These are phyloP conservation scores for Tremellales sp. DNA, from an alignment of 1,284 basidiomycete genomes.

Conservation along the genomic window DNA sequence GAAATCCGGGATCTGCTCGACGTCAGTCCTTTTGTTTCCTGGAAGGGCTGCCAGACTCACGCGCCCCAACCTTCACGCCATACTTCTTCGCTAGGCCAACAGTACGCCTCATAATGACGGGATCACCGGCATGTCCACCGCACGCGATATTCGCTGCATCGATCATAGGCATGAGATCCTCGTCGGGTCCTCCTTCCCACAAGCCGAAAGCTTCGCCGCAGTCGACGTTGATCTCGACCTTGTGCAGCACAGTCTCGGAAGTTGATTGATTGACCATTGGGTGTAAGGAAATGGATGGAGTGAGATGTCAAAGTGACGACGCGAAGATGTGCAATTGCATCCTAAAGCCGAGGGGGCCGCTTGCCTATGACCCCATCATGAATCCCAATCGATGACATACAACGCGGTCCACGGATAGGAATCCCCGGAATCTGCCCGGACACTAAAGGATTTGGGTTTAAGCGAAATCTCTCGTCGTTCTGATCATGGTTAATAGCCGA, in stretches of 20 bases:
- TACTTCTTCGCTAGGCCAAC: slow-evolving; percentile 35
- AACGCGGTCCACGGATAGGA: too few relatives aligned
- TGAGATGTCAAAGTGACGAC: too few relatives aligned
- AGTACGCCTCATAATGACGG: slow-evolving; percentile 41
- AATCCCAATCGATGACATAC: too few relatives aligned
- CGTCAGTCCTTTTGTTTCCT: too few relatives aligned
- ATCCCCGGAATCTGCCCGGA: slow-evolving; percentile 10
- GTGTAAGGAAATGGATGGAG: too few relatives aligned
- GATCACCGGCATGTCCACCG: slow-evolving; percentile 43
- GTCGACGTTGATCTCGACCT: slow-evolving; percentile 38
- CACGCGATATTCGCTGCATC: slow-evolving; percentile 42
- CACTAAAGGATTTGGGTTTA: too few relatives aligned
- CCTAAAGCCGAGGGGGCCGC: too few relatives aligned
- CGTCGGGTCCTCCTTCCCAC: slow-evolving; percentile 42
- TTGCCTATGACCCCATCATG: too few relatives aligned
- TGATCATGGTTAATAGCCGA: neutral
- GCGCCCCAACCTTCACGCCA: slow-evolving; percentile 41
- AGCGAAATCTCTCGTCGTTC: too few relatives aligned
- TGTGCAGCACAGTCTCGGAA: slow-evolving; percentile 3
- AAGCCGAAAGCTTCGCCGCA: slow-evolving; percentile 39
- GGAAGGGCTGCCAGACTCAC: too few relatives aligned
- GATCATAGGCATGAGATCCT: slow-evolving; percentile 35
- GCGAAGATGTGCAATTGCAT: too few relatives aligned
- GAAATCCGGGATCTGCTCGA: slow-evolving; percentile 28
- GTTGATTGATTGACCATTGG: too few relatives aligned